These are phyloP conservation scores for Lolium perenne DNA, from an alignment of 176 grass and related monocot species.

Conservation along the genomic window DNA sequence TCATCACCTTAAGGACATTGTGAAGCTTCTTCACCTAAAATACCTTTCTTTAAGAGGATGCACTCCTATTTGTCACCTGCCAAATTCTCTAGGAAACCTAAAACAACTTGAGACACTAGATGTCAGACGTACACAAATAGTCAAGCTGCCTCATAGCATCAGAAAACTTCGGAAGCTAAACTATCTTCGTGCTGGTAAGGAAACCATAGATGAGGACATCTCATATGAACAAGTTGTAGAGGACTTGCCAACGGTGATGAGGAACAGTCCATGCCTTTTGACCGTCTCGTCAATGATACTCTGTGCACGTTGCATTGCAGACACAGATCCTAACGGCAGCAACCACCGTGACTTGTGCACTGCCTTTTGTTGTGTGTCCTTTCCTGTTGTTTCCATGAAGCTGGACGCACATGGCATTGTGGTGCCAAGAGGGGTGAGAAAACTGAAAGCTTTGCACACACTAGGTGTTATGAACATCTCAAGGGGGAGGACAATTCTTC, in stretches of 20 bases:
- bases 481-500: neutral
- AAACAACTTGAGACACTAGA: neutral
- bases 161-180: neutral
- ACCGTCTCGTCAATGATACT: neutral
- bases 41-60: slow-evolving; percentile 37
- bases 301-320: neutral
- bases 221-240: slow-evolving; percentile 1
- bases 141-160: neutral
- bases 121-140: neutral
- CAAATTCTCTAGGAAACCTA: slow-evolving; percentile 5
- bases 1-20: slow-evolving; percentile 18
- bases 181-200: neutral
- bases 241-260: neutral
- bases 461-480: neutral
- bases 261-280: neutral
- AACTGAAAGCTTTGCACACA: slow-evolving; percentile 11
- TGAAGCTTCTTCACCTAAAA: slow-evolving; percentile 31
- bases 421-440: neutral
- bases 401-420: neutral
- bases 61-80: neutral
- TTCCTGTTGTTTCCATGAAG: neutral
- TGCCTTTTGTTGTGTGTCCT: neutral
- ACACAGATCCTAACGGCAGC: neutral
- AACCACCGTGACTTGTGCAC: too few species aligned
- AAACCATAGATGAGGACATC: neutral